These are phyloP conservation scores for Eimeria brunetti DNA, from an alignment of 169 alveolate genomes.

Conservation along the genomic window DNA sequence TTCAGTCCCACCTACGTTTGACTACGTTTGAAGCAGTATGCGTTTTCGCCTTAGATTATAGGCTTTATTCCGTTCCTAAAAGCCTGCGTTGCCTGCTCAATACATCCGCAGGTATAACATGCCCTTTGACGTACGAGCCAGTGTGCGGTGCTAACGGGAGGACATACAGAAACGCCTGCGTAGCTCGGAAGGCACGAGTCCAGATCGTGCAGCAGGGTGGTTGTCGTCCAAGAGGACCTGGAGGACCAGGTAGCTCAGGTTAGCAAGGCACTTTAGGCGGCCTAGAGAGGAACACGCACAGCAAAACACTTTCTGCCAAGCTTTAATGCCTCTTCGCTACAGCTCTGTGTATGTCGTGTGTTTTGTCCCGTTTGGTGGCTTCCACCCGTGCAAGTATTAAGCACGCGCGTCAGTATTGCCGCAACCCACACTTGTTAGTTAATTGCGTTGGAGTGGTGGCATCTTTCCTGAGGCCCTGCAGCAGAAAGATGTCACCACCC, in stretches of 20 bases:
- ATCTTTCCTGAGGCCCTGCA: background rate
- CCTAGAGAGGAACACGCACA: background rate
- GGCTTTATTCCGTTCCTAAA: background rate
- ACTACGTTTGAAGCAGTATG: background rate
- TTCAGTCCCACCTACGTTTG: background rate
- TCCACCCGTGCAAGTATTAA: background rate
- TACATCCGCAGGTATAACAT: background rate
- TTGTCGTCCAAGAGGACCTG: background rate
- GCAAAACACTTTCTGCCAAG: background rate
- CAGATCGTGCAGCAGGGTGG: background rate
- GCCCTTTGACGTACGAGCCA: constrained; percentile 22
- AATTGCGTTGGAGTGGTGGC: background rate
- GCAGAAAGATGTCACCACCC: background rate
- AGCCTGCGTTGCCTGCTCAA: background rate
- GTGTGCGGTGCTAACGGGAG: constrained; percentile 66
- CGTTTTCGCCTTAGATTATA: background rate
- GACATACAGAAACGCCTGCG: constrained; percentile 49
- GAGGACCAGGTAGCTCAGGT: background rate
- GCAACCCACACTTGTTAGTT: background rate
- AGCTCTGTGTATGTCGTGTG: background rate
- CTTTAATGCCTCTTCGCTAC: background rate
- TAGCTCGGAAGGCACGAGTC: constrained; percentile 20
- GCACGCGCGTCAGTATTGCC: background rate
- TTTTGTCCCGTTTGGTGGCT: no score
- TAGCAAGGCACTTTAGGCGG: background rate